These are phyloP conservation scores for Pisolithus marmoratus DNA, from an alignment of 768 basidiomycete species.

Conservation along the genomic window DNA sequence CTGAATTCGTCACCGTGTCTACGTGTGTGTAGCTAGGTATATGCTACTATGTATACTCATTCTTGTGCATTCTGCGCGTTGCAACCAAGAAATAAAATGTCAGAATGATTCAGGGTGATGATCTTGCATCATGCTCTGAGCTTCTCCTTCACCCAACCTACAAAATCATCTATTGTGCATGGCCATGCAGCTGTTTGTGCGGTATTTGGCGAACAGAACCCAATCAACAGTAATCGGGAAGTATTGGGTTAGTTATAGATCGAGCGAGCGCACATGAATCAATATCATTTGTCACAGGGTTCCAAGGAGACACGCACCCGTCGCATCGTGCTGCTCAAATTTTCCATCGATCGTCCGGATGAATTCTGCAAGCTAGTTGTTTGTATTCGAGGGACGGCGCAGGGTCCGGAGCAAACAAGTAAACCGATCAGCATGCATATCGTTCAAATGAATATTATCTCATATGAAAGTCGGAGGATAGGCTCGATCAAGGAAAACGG, in stretches of 20 bases:
- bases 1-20: too few relatives aligned
- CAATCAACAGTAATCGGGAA: too few relatives aligned
- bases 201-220: too few relatives aligned
- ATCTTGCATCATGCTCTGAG: background rate
- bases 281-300: background rate
- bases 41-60: too few relatives aligned
- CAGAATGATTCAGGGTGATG: background rate
- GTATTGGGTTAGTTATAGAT: too few relatives aligned
- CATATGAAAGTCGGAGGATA: too few relatives aligned
- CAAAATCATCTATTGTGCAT: conserved; percentile 81
- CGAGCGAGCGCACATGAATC: too few relatives aligned
- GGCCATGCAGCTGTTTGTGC: conserved; percentile 70
- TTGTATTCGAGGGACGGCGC: background rate
- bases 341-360: conserved; percentile 66
- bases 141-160: conserved; percentile 51
- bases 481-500: background rate
- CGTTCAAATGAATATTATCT: too few relatives aligned
- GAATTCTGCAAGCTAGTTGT: conserved; percentile 68
- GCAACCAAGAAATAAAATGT: background rate
- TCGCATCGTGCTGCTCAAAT: conserved; percentile 69
- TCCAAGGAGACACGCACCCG: conserved; percentile 43
- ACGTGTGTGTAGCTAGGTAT: too few relatives aligned
- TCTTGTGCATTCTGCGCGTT: background rate
- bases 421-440: background rate
- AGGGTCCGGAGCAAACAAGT: background rate